phyloP scores from a whole-genome alignment of 1,284 basidiomycete species.

The Ceratobasidium sp. region DNA sequence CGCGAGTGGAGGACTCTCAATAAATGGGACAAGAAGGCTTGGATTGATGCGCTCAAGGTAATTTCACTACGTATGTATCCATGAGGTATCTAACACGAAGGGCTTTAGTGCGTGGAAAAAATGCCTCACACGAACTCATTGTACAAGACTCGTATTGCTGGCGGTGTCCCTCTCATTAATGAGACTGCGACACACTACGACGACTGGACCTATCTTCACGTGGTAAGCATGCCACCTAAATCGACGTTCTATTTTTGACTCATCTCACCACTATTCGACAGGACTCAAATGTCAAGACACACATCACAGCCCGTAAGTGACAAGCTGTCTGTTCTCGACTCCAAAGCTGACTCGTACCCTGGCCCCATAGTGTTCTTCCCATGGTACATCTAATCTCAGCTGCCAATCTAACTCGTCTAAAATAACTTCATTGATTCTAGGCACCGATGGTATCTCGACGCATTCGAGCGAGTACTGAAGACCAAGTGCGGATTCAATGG shows the following conservation, averaged over 20 bases:
- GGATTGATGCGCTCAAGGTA: conserved; percentile 43
- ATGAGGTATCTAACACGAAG: not conserved
- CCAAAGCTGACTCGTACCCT: not conserved
- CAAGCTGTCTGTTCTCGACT: not conserved
- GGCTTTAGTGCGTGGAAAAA: conserved; percentile 25
- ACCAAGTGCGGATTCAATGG: conserved; percentile 37
- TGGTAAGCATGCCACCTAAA: not conserved
- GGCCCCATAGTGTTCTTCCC: conserved; percentile 41
- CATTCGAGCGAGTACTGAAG: conserved; percentile 39
- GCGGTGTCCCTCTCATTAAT: conserved; percentile 26
- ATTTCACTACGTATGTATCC: no score
- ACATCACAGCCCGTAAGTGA: conserved; percentile 36
- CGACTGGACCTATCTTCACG: conserved; percentile 40
- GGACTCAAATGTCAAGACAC: conserved; percentile 39
- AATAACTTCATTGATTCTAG: not conserved
- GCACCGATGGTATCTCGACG: conserved; percentile 45
- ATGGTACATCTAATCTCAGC: conserved; percentile 11
- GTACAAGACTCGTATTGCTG: conserved; percentile 41
- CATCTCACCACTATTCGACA: not conserved
- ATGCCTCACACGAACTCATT: conserved; percentile 31
- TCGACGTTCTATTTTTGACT: not conserved
- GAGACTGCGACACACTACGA: conserved; percentile 32
- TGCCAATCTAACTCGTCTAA: not conserved
- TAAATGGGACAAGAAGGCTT: conserved; percentile 40
- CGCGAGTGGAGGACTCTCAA: conserved; percentile 35